Conservation (phyloP, 2,329 filamentous ascomycete genomes). For the Microcyclospora pomicola region DNA sequence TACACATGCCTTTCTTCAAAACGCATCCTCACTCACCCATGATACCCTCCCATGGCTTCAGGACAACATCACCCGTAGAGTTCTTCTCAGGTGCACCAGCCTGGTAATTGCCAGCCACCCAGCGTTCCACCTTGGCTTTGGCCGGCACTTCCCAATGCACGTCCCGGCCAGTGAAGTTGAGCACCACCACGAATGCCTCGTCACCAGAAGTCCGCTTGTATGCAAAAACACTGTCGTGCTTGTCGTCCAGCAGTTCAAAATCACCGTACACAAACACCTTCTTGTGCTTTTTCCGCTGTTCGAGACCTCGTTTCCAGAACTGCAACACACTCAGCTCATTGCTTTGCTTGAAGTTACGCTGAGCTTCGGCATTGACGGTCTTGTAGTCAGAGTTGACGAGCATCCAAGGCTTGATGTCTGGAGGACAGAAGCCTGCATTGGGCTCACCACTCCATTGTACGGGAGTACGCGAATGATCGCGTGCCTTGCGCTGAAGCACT, state of each 20-base stretch:
- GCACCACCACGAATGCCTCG: slow-evolving; percentile 20
- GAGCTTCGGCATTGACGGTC: slow-evolving; percentile 43
- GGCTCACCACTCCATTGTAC: slow-evolving; percentile 47
- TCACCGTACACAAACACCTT: slow-evolving; percentile 49
- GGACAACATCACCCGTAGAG: slow-evolving; percentile 13
- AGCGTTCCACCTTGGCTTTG: slow-evolving; percentile 20
- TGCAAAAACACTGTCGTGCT: slow-evolving; percentile 44
- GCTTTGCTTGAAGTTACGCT: slow-evolving; percentile 23
- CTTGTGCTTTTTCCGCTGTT: slow-evolving; percentile 40
- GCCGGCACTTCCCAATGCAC: slow-evolving; percentile 23
- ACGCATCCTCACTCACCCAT: slow-evolving; percentile 10
- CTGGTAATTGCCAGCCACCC: slow-evolving; percentile 23
- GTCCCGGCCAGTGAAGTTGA: slow-evolving; percentile 23
- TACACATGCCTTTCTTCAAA: not conserved
- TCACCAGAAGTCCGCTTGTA: slow-evolving; percentile 18
- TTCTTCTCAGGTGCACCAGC: slow-evolving; percentile 15
- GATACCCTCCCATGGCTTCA: slow-evolving; percentile 23
- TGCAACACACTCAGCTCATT: slow-evolving; percentile 37
- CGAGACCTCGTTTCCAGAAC: slow-evolving; percentile 47
- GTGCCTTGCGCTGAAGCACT: slow-evolving; percentile 44
- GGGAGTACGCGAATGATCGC: slow-evolving; percentile 52
- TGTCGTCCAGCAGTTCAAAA: slow-evolving; percentile 39
- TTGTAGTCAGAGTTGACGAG: slow-evolving; percentile 41
- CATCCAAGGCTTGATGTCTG: slow-evolving; percentile 45
- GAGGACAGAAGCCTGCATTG: slow-evolving; percentile 48